Base-by-base conservation (phyloP, 1,284 basidiomycete species). In the Termitomyces sp. region DNA sequence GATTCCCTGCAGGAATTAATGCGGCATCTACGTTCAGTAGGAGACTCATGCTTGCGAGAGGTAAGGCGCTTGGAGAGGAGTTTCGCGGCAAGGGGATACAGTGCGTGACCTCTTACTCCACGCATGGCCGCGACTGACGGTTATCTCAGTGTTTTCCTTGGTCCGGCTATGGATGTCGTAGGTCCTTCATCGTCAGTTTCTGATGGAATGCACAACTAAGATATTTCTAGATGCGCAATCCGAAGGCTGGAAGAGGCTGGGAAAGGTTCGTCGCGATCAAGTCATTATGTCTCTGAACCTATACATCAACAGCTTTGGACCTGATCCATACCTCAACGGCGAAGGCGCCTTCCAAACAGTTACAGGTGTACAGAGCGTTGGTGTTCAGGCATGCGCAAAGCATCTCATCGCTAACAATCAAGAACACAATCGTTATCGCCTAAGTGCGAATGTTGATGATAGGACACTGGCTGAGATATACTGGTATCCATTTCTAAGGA, bases 51-150 rank as follows among this genome's bases (percentile, higher is more conserved):
- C 77, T 70, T 31, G 77, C 75, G 21, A 78, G 90, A 53, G 91
- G 86, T 4, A 68, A 77, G 3, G 89, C 88, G 1, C 73, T 93
- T 58, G 91, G 84, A 3, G 72, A 83, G 51, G 91, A 94, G 70
- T 85, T 84, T 67, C 75, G 81, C 42, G 81, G 77, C 28, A 91
- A 92, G 69, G 92, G 92, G 28, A 79, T 83, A 42, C 80, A 93
- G 76, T 76, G 48, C 62, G 74, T 50, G 36, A 17, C 1, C 15
- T 33, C 31, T 46, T 19, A 10, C n/a, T 33, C 12, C 41, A 42
- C 21, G 7, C 41, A 19, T 7, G 36, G 26, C 15, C 12, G 41
- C 19, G 38, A 30, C 44, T 45, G 34, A 39, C 10, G 30, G 17
- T 24, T 7, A 28, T n/a, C 54, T 38, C 5, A 77, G 75, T 63